Evolutionary conservation across 2,329 filamentous ascomycete genomes (phyloP), one percentile per base, ranked within the genome.

Genomic region (Epichloe hybrida): DNA sequence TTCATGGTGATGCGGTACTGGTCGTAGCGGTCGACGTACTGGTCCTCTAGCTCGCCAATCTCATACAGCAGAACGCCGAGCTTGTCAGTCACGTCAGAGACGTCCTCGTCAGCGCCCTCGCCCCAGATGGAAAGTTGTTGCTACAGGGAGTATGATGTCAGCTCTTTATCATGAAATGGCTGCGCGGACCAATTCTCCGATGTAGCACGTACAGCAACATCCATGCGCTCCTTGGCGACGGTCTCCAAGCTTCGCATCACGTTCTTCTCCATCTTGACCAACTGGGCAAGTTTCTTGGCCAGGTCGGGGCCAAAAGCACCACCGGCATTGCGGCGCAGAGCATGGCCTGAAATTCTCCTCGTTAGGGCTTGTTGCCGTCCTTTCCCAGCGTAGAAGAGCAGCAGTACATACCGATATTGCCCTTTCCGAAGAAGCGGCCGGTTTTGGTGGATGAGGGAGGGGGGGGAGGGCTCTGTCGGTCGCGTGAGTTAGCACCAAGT

Each of bases 261-360:
- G 66, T 98, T 97, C 83, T 98, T 98, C 75, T 98, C 93, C 93
- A 98, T 98, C 81, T 98, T 98, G 56, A 98, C 93, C 49, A 98
- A 80, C 73, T 95, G 88, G 40, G 90, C 88, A 55, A 98, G 83
- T 79, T 98, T 98, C 80, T 95, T 96, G 53, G 93, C 86, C 53
- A 98, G 83, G 63, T 98, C 93, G 52, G 90, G 80, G 56, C 80
- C 79, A 58, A 88, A 89, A 60, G 85, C 83, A 58, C 86, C 86
- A 56, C 86, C 84, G 42, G 83, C 78, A 64, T 84, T 84, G 64
- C 81, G 79, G 61, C 86, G 80, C 66, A 89, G 80, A 55, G 78
- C 77, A 78, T 83, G 80, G 55, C 78, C 77, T 80, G 46, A 46
- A 46, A 21, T 21, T 17, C 4, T 13, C 12, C 7, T 13, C 3